Evolutionary conservation across 208 protist species (phyloP).

Genomic region (Borovskyia barvae): DNA sequence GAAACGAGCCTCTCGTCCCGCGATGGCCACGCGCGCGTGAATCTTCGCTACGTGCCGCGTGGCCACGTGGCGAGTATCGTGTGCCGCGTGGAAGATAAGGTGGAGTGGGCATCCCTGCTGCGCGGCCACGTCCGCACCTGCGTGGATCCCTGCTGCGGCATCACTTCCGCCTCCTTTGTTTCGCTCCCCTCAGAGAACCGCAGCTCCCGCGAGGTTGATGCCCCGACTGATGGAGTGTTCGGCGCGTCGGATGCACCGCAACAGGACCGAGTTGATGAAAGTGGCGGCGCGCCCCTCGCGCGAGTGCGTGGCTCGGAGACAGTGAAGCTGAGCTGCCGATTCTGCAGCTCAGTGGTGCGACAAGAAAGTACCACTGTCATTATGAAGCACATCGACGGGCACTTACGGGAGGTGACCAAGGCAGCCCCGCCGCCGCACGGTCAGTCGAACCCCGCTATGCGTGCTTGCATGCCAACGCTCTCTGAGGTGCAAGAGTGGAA

Average conservation of each 20-base stretch:
- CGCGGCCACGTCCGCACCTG: conserved; percentile 43
- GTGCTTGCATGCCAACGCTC: conserved; percentile 19
- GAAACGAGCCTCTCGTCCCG: conserved; percentile 41
- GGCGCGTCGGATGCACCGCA: background rate
- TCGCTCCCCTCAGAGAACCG: background rate
- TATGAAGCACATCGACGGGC: conserved; percentile 45
- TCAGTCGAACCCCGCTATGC: too few species aligned
- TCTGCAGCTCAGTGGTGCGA: conserved; percentile 51
- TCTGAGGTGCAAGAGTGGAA: conserved; percentile 47
- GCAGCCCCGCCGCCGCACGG: too few species aligned
- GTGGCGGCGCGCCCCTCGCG: background rate
- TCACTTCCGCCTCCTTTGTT: too few species aligned
- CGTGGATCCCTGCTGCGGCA: conserved; percentile 8
- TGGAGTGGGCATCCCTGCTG: conserved; percentile 58
- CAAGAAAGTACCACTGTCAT: conserved; percentile 25
- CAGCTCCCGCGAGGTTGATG: background rate
- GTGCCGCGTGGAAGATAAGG: conserved; percentile 43
- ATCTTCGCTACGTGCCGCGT: conserved; percentile 72
- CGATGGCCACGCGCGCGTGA: conserved; percentile 28
- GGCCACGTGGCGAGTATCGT: conserved; percentile 69
- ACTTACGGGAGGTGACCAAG: conserved; percentile 18
- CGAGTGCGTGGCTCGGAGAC: conserved; percentile 1
- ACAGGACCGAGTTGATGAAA: background rate
- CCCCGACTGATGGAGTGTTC: too few species aligned
- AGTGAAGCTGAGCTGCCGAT: conserved; percentile 45